These are phyloP conservation scores for Avena insularis DNA, from an alignment of 176 grass and related monocot species.

Conservation along the genomic window DNA sequence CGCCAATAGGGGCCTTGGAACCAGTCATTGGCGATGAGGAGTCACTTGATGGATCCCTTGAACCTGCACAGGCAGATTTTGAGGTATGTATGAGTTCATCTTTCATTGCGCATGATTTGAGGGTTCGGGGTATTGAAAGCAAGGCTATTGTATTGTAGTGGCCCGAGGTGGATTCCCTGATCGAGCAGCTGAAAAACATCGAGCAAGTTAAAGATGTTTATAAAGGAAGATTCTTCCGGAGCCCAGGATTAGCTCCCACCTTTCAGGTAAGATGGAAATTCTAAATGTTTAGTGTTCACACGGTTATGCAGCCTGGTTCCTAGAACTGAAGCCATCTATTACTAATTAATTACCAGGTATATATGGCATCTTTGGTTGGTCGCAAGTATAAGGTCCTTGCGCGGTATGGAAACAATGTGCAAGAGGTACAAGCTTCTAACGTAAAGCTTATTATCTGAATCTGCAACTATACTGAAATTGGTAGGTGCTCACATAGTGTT, in stretches of 20 bases:
- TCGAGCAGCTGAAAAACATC: conserved; percentile 78
- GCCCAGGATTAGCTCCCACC: conserved; percentile 83
- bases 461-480: background rate
- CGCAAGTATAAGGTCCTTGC: conserved; percentile 87
- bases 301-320: background rate
- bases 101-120: conserved; percentile 20
- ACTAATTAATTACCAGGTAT: conserved; percentile 59
- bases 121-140: background rate
- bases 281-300: background rate
- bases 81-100: conserved; percentile 52
- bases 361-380: conserved; percentile 83
- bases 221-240: conserved; percentile 85
- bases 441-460: background rate
- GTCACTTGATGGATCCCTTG: conserved; percentile 72
- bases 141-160: conserved; percentile 56
- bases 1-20: conserved; percentile 60
- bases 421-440: conserved; percentile 63
- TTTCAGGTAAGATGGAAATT: conserved; percentile 64
- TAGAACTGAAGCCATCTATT: background rate
- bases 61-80: conserved; percentile 72
- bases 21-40: conserved; percentile 68
- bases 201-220: conserved; percentile 74
- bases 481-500: background rate
- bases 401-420: conserved; percentile 84
- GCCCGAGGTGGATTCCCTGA: conserved; percentile 85